Evolutionary conservation across 2,329 filamentous ascomycete species (phyloP), one percentile per base, ranked within the genome.

Genomic region (Cladosporium velox): DNA sequence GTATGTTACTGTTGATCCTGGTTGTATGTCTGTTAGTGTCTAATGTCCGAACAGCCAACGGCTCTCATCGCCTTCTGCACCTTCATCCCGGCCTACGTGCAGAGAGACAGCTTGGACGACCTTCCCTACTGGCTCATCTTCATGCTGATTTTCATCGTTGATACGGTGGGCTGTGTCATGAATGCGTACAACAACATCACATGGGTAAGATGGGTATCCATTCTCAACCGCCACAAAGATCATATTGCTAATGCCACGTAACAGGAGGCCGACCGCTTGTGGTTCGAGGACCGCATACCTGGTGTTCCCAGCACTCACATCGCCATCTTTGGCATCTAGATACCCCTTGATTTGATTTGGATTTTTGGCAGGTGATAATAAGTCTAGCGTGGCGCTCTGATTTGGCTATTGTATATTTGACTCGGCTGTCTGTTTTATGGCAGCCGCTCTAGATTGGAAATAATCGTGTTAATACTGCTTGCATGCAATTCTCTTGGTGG

Each of bases 171-270:
- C 51, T 72, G 67, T 54, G 74, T 77, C 61, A 76, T 77, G 74
- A 77, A 77, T 67, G 75, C 74, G 1, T 77, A 77, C 70, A 77
- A 77, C 69, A 77, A 76, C 66, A 76, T 77, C 66, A 74, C 73
- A 21, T 76, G 74, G 73, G 73, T 63, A 66, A 57, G 58, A 28
- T 57, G n/a, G 24, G 24, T 35, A 15, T 1, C n/a, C 1, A 21
- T 21, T 2, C n/a, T 11, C n/a, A 21, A 47, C 10, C 35, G 8
- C 7, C 8, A 14, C 10, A 4, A 21, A 58, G 55, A 58, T 5
- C 30, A 34, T 8, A 26, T 55, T 12, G 30, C 65, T 66, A 26
- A 66, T 28, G n/a, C 3, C 6, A 15, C 7, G 15, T 11, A 15
- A 10, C 55, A 63, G 65, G 65, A 66, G 26, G 65, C 65, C n/a